A percentile compares a stretch with the other conserved stretches of the same genome.
Evolutionary conservation across 78 protist genomes (phyloP).

Genomic region (Speleostelium caveatum): DNA sequence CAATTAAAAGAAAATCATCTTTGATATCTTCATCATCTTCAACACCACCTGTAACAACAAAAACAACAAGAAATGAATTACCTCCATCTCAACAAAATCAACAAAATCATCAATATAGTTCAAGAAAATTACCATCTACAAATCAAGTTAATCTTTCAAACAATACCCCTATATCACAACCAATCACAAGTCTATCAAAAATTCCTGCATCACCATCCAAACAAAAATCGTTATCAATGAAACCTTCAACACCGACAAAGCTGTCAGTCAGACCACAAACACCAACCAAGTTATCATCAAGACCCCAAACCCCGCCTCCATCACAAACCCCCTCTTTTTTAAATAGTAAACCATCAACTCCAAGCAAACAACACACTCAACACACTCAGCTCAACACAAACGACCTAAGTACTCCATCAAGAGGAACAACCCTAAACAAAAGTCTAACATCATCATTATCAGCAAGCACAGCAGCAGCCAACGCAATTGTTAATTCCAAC

Average conservation of each 20-base stretch:
- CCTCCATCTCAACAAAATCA: slow-evolving; percentile 34
- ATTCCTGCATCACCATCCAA: slow-evolving; percentile 33
- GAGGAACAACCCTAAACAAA: neutral
- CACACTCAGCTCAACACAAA: neutral
- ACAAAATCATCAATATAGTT: slow-evolving; percentile 43
- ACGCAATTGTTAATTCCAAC: neutral
- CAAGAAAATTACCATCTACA: slow-evolving; percentile 17
- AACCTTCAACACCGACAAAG: neutral
- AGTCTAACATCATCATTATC: neutral
- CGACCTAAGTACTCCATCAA: neutral
- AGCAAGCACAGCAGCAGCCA: too few relatives aligned
- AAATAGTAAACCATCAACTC: slow-evolving; percentile 6
- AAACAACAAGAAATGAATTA: neutral
- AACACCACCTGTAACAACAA: slow-evolving; percentile 18
- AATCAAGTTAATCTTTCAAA: neutral
- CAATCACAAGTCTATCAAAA: neutral
- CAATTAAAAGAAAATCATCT: slow-evolving; percentile 11
- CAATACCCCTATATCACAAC: neutral
- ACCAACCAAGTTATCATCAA: slow-evolving; percentile 24
- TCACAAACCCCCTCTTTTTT: neutral
- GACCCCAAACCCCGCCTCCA: neutral
- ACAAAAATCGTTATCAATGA: neutral
- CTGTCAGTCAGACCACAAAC: slow-evolving; percentile 3
- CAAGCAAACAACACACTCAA: slow-evolving; percentile 1
- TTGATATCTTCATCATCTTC: neutral